Evolutionary conservation across 2,329 filamentous ascomycete genomes (phyloP), one percentile per base, ranked within the genome.

Genomic region (Myriangium duriaei): DNA sequence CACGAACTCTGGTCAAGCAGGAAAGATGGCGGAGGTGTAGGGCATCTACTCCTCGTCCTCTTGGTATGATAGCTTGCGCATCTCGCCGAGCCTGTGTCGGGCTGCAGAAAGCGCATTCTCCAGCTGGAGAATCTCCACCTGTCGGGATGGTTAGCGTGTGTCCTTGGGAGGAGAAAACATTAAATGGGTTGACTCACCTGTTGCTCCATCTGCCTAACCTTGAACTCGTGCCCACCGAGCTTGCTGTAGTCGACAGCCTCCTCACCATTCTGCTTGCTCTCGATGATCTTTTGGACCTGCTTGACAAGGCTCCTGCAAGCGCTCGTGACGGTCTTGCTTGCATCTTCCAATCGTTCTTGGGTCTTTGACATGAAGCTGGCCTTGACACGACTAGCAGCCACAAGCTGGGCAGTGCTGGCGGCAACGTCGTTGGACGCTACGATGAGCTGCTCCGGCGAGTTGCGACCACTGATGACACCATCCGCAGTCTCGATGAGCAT

Each of bases 121-220:
- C 47, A 98, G 72, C 61, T 96, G 86, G 39, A 96, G 69, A 49
- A 98, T 98, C 63, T 98, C 87, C 56, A 98, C 91, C 86, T 94
- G 54, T 46, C 49, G 7, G 21, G n/a, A 32, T 28, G 38, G n/a
- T n/a, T 31, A 34, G 39, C 39, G 30, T 42, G 34, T 16, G 32
- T 40, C 17, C 14, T 18, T 4, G 19, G 1, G n/a, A n/a, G n/a
- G n/a, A 18, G 4, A 41, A 38, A 37, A 16, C 7, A 43, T 54
- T 46, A 53, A 49, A n/a, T n/a, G n/a, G n/a, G n/a, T n/a, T n/a
- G 31, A 70, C 72, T 52, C 70, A 94, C 87, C 82, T 98, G 91
- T 58, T 98, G 91, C 66, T 98, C 91, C 91, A 98, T 98, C 66
- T 98, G 87, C 51, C 81, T 74, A 36, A 95, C 86, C 72, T 98